Evolutionary conservation across 306 rosid species (phyloP).

Genomic region (Oemleria cerasiformis): DNA sequence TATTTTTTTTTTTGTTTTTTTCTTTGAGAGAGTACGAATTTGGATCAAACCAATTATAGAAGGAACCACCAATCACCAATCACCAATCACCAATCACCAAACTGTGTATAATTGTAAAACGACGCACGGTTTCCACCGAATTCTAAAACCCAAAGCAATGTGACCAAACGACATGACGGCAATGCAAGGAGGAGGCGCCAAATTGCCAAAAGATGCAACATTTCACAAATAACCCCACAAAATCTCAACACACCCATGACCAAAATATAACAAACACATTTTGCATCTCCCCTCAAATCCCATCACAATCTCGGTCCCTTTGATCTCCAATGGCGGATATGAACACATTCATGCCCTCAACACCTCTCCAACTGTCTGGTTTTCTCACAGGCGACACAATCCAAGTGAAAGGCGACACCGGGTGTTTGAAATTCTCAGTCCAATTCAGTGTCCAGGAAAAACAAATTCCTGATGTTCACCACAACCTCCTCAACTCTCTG

Average conservation of each 20-base stretch:
- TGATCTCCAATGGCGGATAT: conserved; percentile 13
- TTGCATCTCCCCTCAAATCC: not conserved
- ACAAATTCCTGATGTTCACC: not conserved
- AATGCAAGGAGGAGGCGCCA: not conserved
- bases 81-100: not conserved
- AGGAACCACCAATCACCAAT: too few relatives aligned
- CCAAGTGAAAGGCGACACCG: conserved; percentile 25
- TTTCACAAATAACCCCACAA: not conserved
- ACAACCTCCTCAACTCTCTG: conserved; percentile 6
- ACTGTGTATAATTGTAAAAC: not conserved
- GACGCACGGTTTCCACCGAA: not conserved
- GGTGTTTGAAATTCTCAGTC: conserved; percentile 23
- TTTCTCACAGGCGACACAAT: conserved; percentile 30
- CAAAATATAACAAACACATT: not conserved
- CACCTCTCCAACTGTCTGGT: conserved; percentile 34
- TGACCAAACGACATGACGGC: not conserved
- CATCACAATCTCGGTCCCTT: not conserved
- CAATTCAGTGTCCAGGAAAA: conserved; percentile 20
- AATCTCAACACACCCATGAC: not conserved
- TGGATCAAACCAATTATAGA: too few relatives aligned
- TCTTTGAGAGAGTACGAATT: too few relatives aligned
- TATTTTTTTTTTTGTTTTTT: too few relatives aligned
- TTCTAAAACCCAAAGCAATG: not conserved
- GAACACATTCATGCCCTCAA: conserved; percentile 1
- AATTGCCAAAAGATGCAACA: not conserved